Conservation (phyloP, 2,329 filamentous ascomycete species). For the Didymella glomerata region DNA sequence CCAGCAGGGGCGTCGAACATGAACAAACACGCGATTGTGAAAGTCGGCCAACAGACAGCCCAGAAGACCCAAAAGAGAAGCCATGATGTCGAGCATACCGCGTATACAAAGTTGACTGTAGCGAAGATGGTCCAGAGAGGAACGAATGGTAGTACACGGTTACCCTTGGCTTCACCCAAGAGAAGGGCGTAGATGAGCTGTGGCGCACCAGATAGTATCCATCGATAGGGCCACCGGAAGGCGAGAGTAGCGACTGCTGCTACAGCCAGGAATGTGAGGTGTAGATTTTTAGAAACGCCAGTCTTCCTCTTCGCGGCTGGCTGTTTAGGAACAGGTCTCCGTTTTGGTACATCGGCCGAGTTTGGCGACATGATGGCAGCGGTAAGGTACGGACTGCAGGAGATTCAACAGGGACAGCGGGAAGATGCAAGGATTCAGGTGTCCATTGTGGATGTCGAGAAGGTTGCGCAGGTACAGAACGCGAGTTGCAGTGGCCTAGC, state of each 20-base stretch:
- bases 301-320: conserved; percentile 14
- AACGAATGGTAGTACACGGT: conserved; percentile 55
- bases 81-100: conserved; percentile 62
- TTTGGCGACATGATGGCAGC: conserved; percentile 13
- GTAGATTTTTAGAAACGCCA: conserved; percentile 10
- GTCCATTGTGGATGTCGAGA: conserved; percentile 11
- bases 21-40: conserved; percentile 56
- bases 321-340: conserved; percentile 6
- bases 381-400: background rate
- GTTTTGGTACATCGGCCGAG: conserved; percentile 8
- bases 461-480: conserved; percentile 15
- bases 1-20: conserved; percentile 56
- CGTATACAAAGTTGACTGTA: conserved; percentile 58
- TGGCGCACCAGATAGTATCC: conserved; percentile 55
- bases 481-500: conserved; percentile 3
- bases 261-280: conserved; percentile 12
- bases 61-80: conserved; percentile 58
- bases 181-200: conserved; percentile 49
- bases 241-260: conserved; percentile 7
- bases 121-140: conserved; percentile 59
- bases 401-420: background rate
- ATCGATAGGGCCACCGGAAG: conserved; percentile 39
- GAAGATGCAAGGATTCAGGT: conserved; percentile 2
- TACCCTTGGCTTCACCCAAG: conserved; percentile 46
- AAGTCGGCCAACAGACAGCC: conserved; percentile 53